phyloP scores from a whole-genome alignment of 768 basidiomycete species.

The Lactifluus pinguis region DNA sequence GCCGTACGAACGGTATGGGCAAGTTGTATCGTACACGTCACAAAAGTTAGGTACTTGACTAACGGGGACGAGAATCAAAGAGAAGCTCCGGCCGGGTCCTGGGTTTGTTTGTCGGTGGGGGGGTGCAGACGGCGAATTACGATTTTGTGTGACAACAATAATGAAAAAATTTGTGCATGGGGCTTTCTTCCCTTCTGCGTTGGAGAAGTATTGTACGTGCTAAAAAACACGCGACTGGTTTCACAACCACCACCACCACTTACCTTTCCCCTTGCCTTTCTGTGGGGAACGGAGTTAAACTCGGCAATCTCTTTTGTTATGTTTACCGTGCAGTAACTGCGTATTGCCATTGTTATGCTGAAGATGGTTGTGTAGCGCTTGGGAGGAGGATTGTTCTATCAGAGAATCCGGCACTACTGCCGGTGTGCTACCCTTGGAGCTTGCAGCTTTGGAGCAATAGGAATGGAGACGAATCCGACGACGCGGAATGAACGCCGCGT shows the following conservation, averaged over 20 bases:
- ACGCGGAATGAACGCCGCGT: constrained; percentile 3
- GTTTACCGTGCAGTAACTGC: background rate
- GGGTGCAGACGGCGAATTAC: constrained; percentile 3
- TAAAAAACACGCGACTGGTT: background rate
- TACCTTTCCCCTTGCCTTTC: background rate
- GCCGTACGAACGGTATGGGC: background rate
- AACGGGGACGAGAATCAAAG: constrained; percentile 6
- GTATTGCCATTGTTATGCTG: background rate
- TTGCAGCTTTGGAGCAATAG: background rate
- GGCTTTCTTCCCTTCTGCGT: background rate
- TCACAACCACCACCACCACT: background rate
- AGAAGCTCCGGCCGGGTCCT: background rate
- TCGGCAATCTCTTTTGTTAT: background rate
- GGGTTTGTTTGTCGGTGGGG: background rate
- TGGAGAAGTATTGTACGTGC: background rate
- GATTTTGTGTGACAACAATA: background rate
- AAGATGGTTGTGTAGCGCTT: background rate
- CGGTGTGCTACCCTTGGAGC: background rate
- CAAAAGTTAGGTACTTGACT: background rate
- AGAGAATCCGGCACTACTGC: background rate
- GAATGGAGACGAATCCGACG: constrained; percentile 8
- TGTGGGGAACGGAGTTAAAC: background rate
- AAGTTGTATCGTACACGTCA: background rate
- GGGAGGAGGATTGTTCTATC: background rate
- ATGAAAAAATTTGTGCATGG: background rate